Conservation (phyloP, 768 basidiomycete species). For the Lactarius sanguifluus region DNA sequence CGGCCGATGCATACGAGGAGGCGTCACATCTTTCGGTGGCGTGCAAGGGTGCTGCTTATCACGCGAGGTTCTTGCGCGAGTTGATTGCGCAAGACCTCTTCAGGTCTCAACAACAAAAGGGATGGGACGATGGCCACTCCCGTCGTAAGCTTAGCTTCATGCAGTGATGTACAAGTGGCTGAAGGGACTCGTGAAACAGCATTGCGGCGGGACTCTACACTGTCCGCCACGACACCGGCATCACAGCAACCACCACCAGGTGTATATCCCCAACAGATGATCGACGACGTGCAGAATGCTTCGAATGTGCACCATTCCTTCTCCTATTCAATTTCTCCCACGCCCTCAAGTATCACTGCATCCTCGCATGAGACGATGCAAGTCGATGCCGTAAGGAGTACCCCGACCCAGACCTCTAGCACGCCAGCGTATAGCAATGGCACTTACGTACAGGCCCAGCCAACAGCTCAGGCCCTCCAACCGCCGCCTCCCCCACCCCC, state of each 20-base stretch:
- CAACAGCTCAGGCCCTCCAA: constrained; percentile 6
- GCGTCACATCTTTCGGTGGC: constrained; percentile 61
- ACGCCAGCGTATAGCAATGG: constrained; percentile 12
- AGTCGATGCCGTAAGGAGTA: constrained; percentile 12
- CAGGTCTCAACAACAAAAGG: constrained; percentile 39
- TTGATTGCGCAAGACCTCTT: constrained; percentile 65
- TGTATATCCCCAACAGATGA: constrained; percentile 19
- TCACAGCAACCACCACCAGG: constrained; percentile 13
- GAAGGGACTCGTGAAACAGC: constrained; percentile 10
- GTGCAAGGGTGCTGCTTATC: constrained; percentile 68
- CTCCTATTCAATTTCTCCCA: constrained; percentile 16
- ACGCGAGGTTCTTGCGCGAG: constrained; percentile 75
- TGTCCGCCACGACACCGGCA: constrained; percentile 15
- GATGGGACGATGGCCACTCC: constrained; percentile 18
- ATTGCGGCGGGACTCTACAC: constrained; percentile 18
- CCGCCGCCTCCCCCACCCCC: background rate
- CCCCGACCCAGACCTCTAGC: constrained; percentile 30
- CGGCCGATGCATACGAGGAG: constrained; percentile 77
- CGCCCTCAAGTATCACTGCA: constrained; percentile 5
- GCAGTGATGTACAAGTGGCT: background rate
- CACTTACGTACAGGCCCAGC: constrained; percentile 15
- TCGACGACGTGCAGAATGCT: constrained; percentile 19
- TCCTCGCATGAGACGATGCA: constrained; percentile 23
- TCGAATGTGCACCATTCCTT: constrained; percentile 6
- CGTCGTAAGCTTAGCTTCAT: constrained; percentile 10